phyloP scores from a whole-genome alignment of 192 early-diverging fungal genomes.

The Spizellomyces punctatus region DNA sequence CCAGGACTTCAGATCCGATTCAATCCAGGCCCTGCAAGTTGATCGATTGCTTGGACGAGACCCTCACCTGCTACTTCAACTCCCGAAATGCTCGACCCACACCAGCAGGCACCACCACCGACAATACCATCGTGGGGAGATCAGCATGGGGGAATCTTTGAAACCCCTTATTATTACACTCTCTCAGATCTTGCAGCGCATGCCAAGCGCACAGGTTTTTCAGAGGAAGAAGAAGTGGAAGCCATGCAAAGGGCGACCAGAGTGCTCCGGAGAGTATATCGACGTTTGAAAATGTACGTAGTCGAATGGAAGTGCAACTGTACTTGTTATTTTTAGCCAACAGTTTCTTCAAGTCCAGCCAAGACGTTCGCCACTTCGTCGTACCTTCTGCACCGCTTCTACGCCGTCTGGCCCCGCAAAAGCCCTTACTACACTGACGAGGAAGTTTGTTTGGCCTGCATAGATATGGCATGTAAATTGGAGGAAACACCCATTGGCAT shows the following conservation, averaged over 20 bases:
- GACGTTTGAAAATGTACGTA: constrained; percentile 26
- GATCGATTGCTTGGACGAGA: too few species aligned
- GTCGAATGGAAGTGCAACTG: not conserved
- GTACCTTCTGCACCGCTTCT: constrained; percentile 25
- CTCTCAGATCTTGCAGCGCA: constrained; percentile 2
- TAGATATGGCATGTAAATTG: constrained; percentile 34
- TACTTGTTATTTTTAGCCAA: not conserved
- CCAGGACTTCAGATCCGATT: too few species aligned
- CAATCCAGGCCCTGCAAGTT: too few species aligned
- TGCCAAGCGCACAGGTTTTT: constrained; percentile 1
- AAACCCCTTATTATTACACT: constrained; percentile 27
- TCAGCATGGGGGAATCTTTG: constrained; percentile 24
- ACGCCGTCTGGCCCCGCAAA: constrained; percentile 27
- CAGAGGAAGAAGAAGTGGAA: constrained; percentile 18
- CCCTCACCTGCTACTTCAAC: too few species aligned
- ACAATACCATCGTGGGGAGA: constrained; percentile 23
- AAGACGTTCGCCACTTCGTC: constrained; percentile 25
- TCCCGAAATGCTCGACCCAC: too few species aligned
- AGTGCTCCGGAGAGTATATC: not conserved
- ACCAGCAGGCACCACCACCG: too few species aligned
- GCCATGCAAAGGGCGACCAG: constrained; percentile 12
- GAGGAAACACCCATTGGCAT: constrained; percentile 28
- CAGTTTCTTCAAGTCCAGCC: constrained; percentile 9
- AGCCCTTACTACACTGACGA: constrained; percentile 27
- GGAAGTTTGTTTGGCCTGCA: constrained; percentile 20